Percentiles rank a stretch among this genome's conserved stretches.
Conservation (phyloP, 192 early-diverging fungal genomes). For the Thoreauomyces humboldtii region DNA sequence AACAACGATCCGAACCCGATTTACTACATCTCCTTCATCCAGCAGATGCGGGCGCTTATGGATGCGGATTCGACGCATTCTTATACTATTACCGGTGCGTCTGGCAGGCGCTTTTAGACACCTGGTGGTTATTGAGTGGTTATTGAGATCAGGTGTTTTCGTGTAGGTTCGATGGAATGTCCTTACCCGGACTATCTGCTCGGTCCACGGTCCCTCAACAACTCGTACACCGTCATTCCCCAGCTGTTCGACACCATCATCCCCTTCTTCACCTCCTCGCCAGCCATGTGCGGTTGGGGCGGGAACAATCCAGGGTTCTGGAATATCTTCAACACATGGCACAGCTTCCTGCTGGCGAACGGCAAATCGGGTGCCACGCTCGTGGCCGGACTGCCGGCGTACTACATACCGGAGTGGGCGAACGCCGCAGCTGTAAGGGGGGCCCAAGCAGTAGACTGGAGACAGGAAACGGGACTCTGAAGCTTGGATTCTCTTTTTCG, state of each 20-base stretch:
- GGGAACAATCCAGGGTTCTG: constrained; percentile 34
- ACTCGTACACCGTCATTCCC: neutral
- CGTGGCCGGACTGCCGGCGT: constrained; percentile 21
- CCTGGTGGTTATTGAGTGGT: too few species aligned
- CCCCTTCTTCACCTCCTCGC: constrained; percentile 24
- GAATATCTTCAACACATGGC: constrained; percentile 19
- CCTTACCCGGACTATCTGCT: constrained; percentile 28
- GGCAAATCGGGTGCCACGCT: neutral
- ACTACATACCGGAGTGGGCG: constrained; percentile 13
- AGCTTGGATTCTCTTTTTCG: too few species aligned
- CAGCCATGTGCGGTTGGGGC: constrained; percentile 28
- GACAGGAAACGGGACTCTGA: too few species aligned
- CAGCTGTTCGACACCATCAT: constrained; percentile 29
- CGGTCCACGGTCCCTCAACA: neutral
- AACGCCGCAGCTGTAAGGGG: constrained; percentile 2
- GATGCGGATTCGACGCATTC: neutral
- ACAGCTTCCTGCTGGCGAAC: neutral
- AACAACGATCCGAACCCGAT: constrained; percentile 29
- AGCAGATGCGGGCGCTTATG: constrained; percentile 18
- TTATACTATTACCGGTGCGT: constrained; percentile 10
- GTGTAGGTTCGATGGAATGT: constrained; percentile 19
- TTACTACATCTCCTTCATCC: constrained; percentile 14
- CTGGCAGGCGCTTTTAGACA: neutral
- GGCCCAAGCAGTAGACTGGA: too few species aligned
- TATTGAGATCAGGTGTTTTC: neutral